Conservation (phyloP, 2,329 filamentous ascomycete genomes). For the Blumeriella jaapii region DNA sequence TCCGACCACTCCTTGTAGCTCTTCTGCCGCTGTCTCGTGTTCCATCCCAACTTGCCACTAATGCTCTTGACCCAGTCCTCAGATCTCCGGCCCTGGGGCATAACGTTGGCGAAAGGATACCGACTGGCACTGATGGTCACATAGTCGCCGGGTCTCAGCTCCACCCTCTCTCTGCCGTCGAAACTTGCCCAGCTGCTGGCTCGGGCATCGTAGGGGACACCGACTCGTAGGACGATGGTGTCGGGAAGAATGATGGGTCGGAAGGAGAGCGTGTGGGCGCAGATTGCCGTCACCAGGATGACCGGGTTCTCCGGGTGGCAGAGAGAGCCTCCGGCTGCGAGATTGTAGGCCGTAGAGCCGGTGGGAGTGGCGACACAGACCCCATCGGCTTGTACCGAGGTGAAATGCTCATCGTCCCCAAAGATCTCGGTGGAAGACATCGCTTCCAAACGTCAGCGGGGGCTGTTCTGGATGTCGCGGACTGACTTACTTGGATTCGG, state of each 20-base stretch:
- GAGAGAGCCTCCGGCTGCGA: conserved; percentile 87
- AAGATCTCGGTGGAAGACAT: conserved; percentile 91
- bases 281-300: conserved; percentile 88
- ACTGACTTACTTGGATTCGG: conserved; percentile 69
- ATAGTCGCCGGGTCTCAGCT: conserved; percentile 68
- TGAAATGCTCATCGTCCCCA: conserved; percentile 86
- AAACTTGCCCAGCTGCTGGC: conserved; percentile 96
- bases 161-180: conserved; percentile 81
- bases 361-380: conserved; percentile 91
- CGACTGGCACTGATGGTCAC: conserved; percentile 72
- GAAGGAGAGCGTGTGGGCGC: conserved; percentile 89
- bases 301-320: conserved; percentile 96
- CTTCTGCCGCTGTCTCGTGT: conserved; percentile 69
- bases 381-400: conserved; percentile 84
- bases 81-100: conserved; percentile 54
- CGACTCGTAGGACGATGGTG: conserved; percentile 84
- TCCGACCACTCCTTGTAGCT: conserved; percentile 33
- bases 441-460: conserved; percentile 35
- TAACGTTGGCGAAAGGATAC: conserved; percentile 69
- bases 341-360: conserved; percentile 88
- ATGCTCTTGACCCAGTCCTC: conserved; percentile 81
- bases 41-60: conserved; percentile 69
- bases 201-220: conserved; percentile 87
- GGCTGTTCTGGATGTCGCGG: background rate
- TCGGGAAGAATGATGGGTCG: conserved; percentile 93